Evolutionary conservation across 768 basidiomycete species (phyloP), one percentile per base, ranked within the genome.

Genomic region (Suillus lakei): DNA sequence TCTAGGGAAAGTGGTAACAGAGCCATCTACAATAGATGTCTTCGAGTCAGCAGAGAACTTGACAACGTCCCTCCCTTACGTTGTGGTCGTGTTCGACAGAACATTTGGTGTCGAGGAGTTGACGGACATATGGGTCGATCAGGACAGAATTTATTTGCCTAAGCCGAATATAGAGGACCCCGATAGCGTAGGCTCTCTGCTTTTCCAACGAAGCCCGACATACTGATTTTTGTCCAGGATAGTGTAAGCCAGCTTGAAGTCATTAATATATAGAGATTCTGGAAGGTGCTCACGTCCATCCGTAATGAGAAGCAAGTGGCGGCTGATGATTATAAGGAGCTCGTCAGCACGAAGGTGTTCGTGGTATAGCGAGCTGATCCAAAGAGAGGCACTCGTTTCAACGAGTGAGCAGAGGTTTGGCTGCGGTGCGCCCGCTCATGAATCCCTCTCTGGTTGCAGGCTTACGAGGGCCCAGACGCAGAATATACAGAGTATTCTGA

Each of bases 401-500:
- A n/a, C n/a, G n/a, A n/a, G n/a, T n/a, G n/a, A n/a, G n/a, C n/a
- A n/a, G n/a, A n/a, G n/a, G n/a, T n/a, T n/a, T n/a, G n/a, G n/a
- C n/a, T n/a, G n/a, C n/a, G n/a, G n/a, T n/a, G n/a, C n/a, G n/a
- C n/a, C n/a, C n/a, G n/a, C n/a, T n/a, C n/a, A n/a, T n/a, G n/a
- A n/a, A n/a, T n/a, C n/a, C n/a, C n/a, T n/a, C n/a, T n/a, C n/a
- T n/a, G n/a, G n/a, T n/a, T 34, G 1, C 34, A 76, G 74, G 44
- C 60, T 69, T 38, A 59, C 64, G 15, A 36, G 23, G 8, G 12
- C 15, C 9, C 72, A 68, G 48, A 67, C 61, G 3, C 60, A 64
- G 12, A 68, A 60, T 51, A 64, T 56, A 21, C 61, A 67, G 18
- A n/a, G 67, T 13, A 44, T 66, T 34, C 53, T 69, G 9, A 58